Evolutionary conservation across 2,329 filamentous ascomycete genomes (phyloP).

Genomic region (Blastomyces emzantsi): DNA sequence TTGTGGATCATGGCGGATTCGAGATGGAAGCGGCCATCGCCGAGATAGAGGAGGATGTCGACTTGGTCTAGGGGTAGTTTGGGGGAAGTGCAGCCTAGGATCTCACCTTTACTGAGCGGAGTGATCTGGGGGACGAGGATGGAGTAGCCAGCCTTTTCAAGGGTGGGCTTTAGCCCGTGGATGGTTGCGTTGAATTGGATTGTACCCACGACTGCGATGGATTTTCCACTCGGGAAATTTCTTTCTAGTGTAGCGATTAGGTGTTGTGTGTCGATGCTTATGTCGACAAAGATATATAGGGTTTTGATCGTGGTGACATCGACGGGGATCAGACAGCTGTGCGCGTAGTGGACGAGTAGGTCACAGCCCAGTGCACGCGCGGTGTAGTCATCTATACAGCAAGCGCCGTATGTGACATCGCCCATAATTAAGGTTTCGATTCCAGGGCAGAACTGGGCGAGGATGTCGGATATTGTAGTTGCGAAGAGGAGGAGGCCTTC

Average conservation of each 20-base stretch:
- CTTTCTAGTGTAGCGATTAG: constrained; percentile 76
- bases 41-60: constrained; percentile 78
- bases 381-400: constrained; percentile 98
- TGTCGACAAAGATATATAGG: constrained; percentile 96
- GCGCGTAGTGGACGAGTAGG: constrained; percentile 89
- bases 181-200: constrained; percentile 99
- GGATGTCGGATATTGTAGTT: constrained; percentile 93
- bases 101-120: constrained; percentile 88
- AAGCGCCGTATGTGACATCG: constrained; percentile 96
- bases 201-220: constrained; percentile 85
- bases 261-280: constrained; percentile 86
- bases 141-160: constrained; percentile 76
- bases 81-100: constrained; percentile 93
- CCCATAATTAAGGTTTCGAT: constrained; percentile 97
- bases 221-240: constrained; percentile 79
- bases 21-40: constrained; percentile 89
- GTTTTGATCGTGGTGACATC: constrained; percentile 96
- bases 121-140: constrained; percentile 86
- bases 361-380: constrained; percentile 90
- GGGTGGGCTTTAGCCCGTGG: constrained; percentile 66
- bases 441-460: constrained; percentile 86
- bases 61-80: constrained; percentile 52
- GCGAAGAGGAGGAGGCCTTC: constrained; percentile 93
- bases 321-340: constrained; percentile 92
- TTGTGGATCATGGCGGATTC: constrained; percentile 99